Percentiles rank a stretch among this genome's conserved stretches.
These are phyloP conservation scores for Leishmania braziliensis DNA, from an alignment of 208 protist genomes.

Conservation along the genomic window DNA sequence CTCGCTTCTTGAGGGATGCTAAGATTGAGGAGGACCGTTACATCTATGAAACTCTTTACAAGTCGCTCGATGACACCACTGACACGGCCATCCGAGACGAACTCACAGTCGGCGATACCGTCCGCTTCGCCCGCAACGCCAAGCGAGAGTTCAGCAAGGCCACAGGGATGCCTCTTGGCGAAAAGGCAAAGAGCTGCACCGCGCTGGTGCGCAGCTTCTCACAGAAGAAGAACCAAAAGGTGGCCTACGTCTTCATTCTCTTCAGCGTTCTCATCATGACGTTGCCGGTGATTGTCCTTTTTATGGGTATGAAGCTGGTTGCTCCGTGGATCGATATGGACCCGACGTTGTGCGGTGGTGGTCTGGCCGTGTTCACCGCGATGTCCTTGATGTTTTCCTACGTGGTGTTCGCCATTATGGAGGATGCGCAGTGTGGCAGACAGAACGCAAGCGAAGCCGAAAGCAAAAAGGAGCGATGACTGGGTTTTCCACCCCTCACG, in stretches of 20 bases:
- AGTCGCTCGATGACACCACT: slow-evolving; percentile 42
- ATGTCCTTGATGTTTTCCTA: slow-evolving; percentile 61
- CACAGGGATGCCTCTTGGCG: slow-evolving; percentile 40
- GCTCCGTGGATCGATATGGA: slow-evolving; percentile 53
- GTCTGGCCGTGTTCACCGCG: slow-evolving; percentile 52
- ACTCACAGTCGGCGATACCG: slow-evolving; percentile 44
- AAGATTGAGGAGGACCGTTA: slow-evolving; percentile 66
- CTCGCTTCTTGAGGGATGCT: slow-evolving; percentile 58
- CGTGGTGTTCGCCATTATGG: slow-evolving; percentile 63
- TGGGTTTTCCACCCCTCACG: background rate
- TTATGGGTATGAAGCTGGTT: slow-evolving; percentile 64
- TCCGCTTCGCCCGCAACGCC: slow-evolving; percentile 36
- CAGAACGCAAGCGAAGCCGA: slow-evolving; percentile 4
- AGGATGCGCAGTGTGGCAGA: slow-evolving; percentile 29
- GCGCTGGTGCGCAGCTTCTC: slow-evolving; percentile 39
- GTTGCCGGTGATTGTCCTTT: slow-evolving; percentile 57
- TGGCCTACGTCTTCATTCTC: slow-evolving; percentile 54
- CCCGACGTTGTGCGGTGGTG: slow-evolving; percentile 58
- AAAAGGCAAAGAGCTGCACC: slow-evolving; percentile 57
- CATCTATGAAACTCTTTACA: slow-evolving; percentile 69
- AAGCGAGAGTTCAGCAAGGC: slow-evolving; percentile 53
- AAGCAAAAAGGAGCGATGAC: slow-evolving; percentile 48
- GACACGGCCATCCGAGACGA: slow-evolving; percentile 32
- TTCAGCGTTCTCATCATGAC: slow-evolving; percentile 70
- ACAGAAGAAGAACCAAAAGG: slow-evolving; percentile 40